phyloP scores from a whole-genome alignment of 1,139 yeast genomes.

The Pichia sp. region DNA sequence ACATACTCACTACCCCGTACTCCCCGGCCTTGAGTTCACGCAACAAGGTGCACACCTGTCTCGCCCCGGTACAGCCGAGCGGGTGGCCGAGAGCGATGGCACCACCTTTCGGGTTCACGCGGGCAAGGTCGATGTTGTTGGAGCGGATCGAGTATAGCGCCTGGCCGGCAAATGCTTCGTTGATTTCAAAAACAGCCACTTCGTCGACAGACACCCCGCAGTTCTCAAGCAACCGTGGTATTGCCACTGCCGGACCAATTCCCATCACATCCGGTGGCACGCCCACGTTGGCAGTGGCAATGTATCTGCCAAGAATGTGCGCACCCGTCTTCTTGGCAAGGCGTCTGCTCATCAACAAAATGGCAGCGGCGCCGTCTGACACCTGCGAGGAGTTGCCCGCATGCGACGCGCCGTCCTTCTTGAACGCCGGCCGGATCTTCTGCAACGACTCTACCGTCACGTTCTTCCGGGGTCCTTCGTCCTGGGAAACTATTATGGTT shows the following conservation, averaged over 20 bases:
- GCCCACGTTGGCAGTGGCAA: constrained; percentile 74
- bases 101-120: constrained; percentile 90
- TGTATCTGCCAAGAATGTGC: constrained; percentile 67
- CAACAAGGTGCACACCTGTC: constrained; percentile 85
- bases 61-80: constrained; percentile 91
- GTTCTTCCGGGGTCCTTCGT: constrained; percentile 88
- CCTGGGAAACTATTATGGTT: constrained; percentile 55
- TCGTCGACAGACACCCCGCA: constrained; percentile 62
- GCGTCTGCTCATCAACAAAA: constrained; percentile 78
- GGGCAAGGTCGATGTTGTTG: constrained; percentile 61
- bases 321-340: constrained; percentile 71
- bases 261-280: constrained; percentile 98
- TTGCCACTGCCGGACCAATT: constrained; percentile 91
- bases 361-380: constrained; percentile 94
- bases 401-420: constrained; percentile 74
- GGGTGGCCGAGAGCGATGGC: constrained; percentile 97
- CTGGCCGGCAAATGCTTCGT: constrained; percentile 96
- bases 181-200: constrained; percentile 74
- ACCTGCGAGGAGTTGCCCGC: constrained; percentile 97
- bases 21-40: constrained; percentile 77
- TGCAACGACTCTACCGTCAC: constrained; percentile 74
- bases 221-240: constrained; percentile 71
- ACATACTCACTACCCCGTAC: constrained; percentile 90
- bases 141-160: constrained; percentile 70
- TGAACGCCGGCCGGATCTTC: constrained; percentile 83